Evolutionary conservation across 2,329 filamentous ascomycete species (phyloP).

Genomic region (Botryosphaeria agaves): DNA sequence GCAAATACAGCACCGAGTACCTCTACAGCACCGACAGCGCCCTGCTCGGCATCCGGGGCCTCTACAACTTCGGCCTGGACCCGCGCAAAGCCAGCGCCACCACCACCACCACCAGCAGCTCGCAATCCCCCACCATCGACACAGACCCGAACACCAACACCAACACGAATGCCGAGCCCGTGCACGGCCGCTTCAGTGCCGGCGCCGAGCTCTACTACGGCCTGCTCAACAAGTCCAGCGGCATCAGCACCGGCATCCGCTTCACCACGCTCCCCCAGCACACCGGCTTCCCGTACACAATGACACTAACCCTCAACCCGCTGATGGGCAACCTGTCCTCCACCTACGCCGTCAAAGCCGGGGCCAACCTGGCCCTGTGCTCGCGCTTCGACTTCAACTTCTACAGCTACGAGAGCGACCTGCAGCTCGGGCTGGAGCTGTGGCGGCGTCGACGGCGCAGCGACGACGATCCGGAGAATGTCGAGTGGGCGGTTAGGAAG

Average conservation of each 20-base stretch:
- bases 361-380: conserved; percentile 65
- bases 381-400: conserved; percentile 94
- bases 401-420: conserved; percentile 92
- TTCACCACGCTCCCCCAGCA: conserved; percentile 75
- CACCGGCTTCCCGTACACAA: conserved; percentile 77
- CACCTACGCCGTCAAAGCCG: conserved; percentile 81
- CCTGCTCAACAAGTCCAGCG: conserved; percentile 81
- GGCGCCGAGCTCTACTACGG: conserved; percentile 94
- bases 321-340: conserved; percentile 87
- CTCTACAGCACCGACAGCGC: conserved; percentile 87
- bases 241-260: conserved; percentile 71
- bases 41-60: conserved; percentile 66
- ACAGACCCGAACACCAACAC: conserved; percentile 6
- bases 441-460: conserved; percentile 43
- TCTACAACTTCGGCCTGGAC: conserved; percentile 88
- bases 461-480: conserved; percentile 14
- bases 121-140: conserved; percentile 8
- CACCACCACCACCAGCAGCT: conserved; percentile 10
- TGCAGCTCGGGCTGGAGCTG: conserved; percentile 80
- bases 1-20: conserved; percentile 77
- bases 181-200: conserved; percentile 71
- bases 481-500: conserved; percentile 26
- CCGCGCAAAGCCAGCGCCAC: conserved; percentile 25
- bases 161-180: conserved; percentile 30
- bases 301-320: conserved; percentile 84